Percentiles rank a stretch among this genome's conserved stretches.
These are phyloP conservation scores for Cucurbita moschata DNA, from an alignment of 306 rosid species.

Conservation along the genomic window DNA sequence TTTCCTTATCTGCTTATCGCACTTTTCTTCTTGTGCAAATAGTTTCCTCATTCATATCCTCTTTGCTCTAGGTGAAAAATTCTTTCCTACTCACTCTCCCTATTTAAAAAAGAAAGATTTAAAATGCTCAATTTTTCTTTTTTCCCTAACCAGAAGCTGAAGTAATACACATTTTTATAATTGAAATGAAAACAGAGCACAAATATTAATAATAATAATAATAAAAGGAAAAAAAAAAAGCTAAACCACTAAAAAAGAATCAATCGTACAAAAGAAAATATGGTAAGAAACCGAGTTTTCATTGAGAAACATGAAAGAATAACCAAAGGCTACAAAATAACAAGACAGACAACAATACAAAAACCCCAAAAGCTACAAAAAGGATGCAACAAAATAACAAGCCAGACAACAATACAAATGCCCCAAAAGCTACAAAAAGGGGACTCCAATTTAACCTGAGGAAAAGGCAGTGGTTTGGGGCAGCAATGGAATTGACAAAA, in stretches of 20 bases:
- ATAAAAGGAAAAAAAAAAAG: too few relatives aligned
- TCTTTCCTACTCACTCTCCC: not conserved
- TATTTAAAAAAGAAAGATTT: not conserved
- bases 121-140: not conserved
- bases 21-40: not conserved
- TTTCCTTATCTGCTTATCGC: not conserved
- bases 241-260: too few relatives aligned
- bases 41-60: not conserved
- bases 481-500: not conserved
- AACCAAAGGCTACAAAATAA: too few relatives aligned
- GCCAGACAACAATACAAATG: too few relatives aligned
- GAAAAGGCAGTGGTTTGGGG: not conserved
- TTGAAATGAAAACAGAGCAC: not conserved
- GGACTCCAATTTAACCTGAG: not conserved
- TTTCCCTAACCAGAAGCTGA: not conserved
- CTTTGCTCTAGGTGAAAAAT: not conserved
- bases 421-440: too few relatives aligned
- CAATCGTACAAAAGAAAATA: too few relatives aligned
- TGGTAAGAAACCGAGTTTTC: too few relatives aligned
- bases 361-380: too few relatives aligned
- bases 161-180: not conserved
- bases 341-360: too few relatives aligned
- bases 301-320: too few relatives aligned
- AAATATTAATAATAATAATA: too few relatives aligned
- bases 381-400: too few relatives aligned